Evolutionary conservation across 805 yeast species (phyloP).

Genomic region (Lipomyces mesembrius): DNA sequence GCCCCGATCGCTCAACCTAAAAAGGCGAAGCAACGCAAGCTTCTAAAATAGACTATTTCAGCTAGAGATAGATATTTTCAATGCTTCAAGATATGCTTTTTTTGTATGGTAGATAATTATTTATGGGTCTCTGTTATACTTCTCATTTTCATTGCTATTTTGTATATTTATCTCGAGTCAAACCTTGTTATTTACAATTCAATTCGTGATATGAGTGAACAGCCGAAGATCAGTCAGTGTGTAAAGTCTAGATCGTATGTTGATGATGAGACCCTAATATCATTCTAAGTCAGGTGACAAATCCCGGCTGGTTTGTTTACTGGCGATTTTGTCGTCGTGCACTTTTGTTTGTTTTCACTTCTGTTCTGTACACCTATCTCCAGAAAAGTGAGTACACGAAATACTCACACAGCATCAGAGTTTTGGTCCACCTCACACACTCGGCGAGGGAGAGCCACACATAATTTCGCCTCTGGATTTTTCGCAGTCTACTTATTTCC

Average conservation of each 20-base stretch:
- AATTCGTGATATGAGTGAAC: too few relatives aligned
- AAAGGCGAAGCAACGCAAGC: neutral
- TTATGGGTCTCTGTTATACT: neutral
- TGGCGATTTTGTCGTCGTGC: too few relatives aligned
- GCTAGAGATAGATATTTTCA: neutral
- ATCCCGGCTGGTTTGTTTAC: constrained; percentile 1
- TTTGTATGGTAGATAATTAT: neutral
- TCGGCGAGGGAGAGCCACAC: neutral
- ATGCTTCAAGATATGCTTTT: neutral
- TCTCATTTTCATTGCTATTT: neutral
- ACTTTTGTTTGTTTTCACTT: neutral
- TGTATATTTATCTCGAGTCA: neutral
- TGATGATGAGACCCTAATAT: neutral
- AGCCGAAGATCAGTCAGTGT: too few relatives aligned
- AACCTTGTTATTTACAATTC: too few relatives aligned
- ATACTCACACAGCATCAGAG: neutral
- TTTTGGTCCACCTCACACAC: neutral
- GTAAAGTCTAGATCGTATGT: too few relatives aligned
- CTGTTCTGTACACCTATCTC: neutral
- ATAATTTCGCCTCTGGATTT: neutral
- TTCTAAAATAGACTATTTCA: neutral
- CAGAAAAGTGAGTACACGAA: neutral
- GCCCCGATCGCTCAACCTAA: neutral
- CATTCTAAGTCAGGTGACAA: neutral
- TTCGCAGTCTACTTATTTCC: neutral